Evolutionary conservation across 2,329 filamentous ascomycete genomes (phyloP), one percentile per base, ranked within the genome.

Genomic region (Plenodomus lindquistii): DNA sequence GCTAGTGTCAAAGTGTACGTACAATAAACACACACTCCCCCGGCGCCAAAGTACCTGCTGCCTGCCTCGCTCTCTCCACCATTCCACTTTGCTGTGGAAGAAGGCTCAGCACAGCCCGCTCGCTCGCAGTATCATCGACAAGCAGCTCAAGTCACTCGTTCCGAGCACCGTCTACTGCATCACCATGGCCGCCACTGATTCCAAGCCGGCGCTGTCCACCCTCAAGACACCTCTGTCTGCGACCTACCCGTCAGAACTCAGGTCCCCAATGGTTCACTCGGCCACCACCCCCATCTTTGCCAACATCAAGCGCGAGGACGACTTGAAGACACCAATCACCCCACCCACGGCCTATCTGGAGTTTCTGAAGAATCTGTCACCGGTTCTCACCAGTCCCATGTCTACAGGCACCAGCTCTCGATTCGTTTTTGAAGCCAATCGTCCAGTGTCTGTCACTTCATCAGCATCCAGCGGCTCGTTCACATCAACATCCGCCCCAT

Each of bases 341-440:
- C 93, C 93, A 43, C 93, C 93, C 2, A 80, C 83, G 18, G 92
- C 93, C 48, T 97, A 97, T 70, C 87, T 90, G 59, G 91, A 97
- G 67, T 97, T 97, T 69, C 85, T 97, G 55, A 93, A 91, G 75
- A 85, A 86, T 51, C 85, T 95, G 75, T 87, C 83, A 1, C 82
- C 83, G 1, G 78, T 87, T 16, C 79, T 91, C 49, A 84, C 85
- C 67, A 91, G 86, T 55, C 88, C 89, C 8, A 75, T 83, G 39
- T 79, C 83, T 40, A 81, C 85, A 35, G 76, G 77, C 49, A 80
- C 79, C 61, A 81, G 82, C 55, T 68, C 73, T 35, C 78, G 79
- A 53, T 79, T 79, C 60, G 75, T 73, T 59, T 78, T 78, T 60
- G 69, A 71, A 41, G 75, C 74, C 42, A 74, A 71, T 56, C 68